Percentiles rank a stretch among this genome's conserved stretches.
Conservation (phyloP, 495 filamentous ascomycete species). For the Daldinia childiae region DNA sequence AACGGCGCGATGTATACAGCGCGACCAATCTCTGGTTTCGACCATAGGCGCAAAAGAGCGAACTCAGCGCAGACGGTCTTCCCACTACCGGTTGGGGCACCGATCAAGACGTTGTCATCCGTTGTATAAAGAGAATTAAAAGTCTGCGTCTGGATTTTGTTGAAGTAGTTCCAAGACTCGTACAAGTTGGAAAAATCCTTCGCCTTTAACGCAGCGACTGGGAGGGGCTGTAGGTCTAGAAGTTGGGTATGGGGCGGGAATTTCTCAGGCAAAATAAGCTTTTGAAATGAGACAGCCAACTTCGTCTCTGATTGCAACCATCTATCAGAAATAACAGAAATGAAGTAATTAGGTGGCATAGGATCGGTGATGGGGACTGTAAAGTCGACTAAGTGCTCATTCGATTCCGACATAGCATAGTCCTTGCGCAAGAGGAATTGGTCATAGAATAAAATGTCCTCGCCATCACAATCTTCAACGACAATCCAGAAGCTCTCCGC, state of each 20-base stretch:
- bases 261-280: conserved; percentile 91
- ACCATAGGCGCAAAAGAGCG: conserved; percentile 89
- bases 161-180: conserved; percentile 87
- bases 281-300: conserved; percentile 91
- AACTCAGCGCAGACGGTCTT: conserved; percentile 98
- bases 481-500: conserved; percentile 97
- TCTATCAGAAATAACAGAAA: conserved; percentile 89
- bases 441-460: conserved; percentile 95
- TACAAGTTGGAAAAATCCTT: conserved; percentile 86
- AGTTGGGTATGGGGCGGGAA: conserved; percentile 94
- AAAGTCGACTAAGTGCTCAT: conserved; percentile 97
- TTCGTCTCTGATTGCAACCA: conserved; percentile 99
- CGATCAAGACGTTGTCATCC: conserved; percentile 93
- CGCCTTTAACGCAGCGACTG: conserved; percentile 85
- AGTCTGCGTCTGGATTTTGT: conserved; percentile 96
- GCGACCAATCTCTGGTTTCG: conserved; percentile 72
- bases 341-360: conserved; percentile 98
- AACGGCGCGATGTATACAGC: conserved; percentile 96
- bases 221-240: conserved; percentile 88
- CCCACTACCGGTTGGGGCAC: conserved; percentile 88
- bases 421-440: conserved; percentile 90
- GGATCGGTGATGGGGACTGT: conserved; percentile 96
- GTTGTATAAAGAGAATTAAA: conserved; percentile 91
- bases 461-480: conserved; percentile 96
- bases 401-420: conserved; percentile 79